Evolutionary conservation across 345 rosid genomes (phyloP).

Genomic region (Rhizophora apiculata): DNA sequence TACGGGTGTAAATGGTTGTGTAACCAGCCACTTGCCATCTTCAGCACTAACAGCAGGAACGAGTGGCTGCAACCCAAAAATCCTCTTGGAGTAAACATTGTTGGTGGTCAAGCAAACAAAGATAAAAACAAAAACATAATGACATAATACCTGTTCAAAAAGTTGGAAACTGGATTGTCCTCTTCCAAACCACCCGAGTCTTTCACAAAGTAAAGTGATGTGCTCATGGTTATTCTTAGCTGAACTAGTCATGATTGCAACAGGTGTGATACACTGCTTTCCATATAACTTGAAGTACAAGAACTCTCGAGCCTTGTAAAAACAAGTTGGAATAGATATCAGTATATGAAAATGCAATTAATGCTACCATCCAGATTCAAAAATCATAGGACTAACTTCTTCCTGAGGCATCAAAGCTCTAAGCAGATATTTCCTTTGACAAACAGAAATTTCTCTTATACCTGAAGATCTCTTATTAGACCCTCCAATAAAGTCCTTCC

Average conservation of each 20-base stretch:
- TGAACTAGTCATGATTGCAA: slow-evolving; percentile 93
- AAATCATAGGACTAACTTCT: slow-evolving; percentile 2
- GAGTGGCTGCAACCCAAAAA: slow-evolving; percentile 53
- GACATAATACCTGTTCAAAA: slow-evolving; percentile 75
- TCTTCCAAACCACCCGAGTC: slow-evolving; percentile 86
- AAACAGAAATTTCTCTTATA: slow-evolving; percentile 25
- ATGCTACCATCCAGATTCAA: neutral
- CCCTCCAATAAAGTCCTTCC: slow-evolving; percentile 91
- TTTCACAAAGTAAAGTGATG: slow-evolving; percentile 68
- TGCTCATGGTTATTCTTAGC: slow-evolving; percentile 88
- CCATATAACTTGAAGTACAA: slow-evolving; percentile 83
- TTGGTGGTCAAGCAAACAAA: neutral
- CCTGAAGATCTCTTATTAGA: slow-evolving; percentile 94
- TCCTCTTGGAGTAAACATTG: too few relatives aligned
- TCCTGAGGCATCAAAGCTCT: slow-evolving; percentile 10
- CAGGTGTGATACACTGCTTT: slow-evolving; percentile 81
- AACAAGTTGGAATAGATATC: slow-evolving; percentile 2
- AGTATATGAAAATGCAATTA: slow-evolving; percentile 6
- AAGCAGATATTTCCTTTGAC: slow-evolving; percentile 12
- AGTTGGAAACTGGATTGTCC: slow-evolving; percentile 78
- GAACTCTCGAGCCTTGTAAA: slow-evolving; percentile 77
- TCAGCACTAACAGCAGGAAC: slow-evolving; percentile 79
- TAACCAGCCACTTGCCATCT: slow-evolving; percentile 83
- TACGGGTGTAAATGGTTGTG: slow-evolving; percentile 69
- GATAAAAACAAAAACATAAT: neutral